phyloP scores from a whole-genome alignment of 1,284 basidiomycete species.

The Pseudozyma flocculosa region DNA sequence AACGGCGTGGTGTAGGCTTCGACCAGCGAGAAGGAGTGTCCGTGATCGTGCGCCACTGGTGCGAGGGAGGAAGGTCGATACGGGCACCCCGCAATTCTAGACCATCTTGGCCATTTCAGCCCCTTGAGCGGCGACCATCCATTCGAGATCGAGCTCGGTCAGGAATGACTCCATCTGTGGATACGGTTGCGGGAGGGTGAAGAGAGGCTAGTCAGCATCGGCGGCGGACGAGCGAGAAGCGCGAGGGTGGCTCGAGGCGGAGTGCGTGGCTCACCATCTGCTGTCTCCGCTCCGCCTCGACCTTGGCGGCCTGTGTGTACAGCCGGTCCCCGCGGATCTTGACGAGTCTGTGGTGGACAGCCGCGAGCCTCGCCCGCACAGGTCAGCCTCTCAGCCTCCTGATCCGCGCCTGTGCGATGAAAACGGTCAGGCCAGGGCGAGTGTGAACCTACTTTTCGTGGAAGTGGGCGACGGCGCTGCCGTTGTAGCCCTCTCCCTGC shows the following conservation, averaged over 20 bases:
- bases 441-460: slow-evolving; percentile 71
- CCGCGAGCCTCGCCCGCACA: too few species aligned
- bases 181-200: too few species aligned
- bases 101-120: slow-evolving; percentile 23
- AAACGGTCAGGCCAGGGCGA: too few species aligned
- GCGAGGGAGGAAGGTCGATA: too few species aligned
- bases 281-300: slow-evolving; percentile 73
- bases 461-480: slow-evolving; percentile 78
- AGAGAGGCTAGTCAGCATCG: too few species aligned
- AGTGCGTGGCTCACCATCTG: slow-evolving; percentile 64
- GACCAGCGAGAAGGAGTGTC: background rate
- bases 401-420: too few species aligned
- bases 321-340: slow-evolving; percentile 27
- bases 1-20: slow-evolving; percentile 36
- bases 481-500: slow-evolving; percentile 57
- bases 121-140: slow-evolving; percentile 41
- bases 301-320: slow-evolving; percentile 68
- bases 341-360: slow-evolving; percentile 10
- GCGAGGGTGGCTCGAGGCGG: too few species aligned
- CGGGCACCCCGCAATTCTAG: too few species aligned
- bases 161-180: slow-evolving; percentile 36
- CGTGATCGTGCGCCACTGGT: too few species aligned
- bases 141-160: slow-evolving; percentile 44
- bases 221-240: background rate
- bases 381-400: background rate